These are phyloP conservation scores for Vanrija sp. DNA, from an alignment of 1,284 basidiomycete species.

Conservation along the genomic window DNA sequence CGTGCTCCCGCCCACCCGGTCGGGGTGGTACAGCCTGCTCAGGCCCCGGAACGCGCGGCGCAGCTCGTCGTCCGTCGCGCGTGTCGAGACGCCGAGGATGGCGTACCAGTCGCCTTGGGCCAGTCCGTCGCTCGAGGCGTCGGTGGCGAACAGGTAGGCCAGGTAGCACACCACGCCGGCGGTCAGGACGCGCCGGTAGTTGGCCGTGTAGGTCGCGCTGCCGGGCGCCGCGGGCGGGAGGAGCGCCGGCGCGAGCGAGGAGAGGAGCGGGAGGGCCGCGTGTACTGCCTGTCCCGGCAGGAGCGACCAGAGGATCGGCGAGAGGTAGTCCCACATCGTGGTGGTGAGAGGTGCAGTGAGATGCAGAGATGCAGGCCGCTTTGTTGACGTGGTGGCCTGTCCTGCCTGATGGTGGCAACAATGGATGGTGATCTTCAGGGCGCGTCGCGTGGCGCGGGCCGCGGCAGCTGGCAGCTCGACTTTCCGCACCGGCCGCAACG, in stretches of 20 bases:
- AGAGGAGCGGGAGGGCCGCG: conserved; percentile 27
- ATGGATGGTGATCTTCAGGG: no score
- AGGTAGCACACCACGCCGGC: conserved; percentile 60
- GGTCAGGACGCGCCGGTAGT: conserved; percentile 32
- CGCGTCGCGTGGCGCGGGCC: no score
- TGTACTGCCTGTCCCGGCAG: conserved; percentile 33
- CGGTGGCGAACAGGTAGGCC: conserved; percentile 64
- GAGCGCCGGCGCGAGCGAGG: conserved; percentile 20
- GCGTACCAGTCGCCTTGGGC: conserved; percentile 64
- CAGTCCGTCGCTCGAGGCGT: conserved; percentile 51
- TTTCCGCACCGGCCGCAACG: no score
- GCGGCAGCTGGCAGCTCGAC: no score
- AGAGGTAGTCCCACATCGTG: conserved; percentile 7
- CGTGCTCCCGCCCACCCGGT: conserved; percentile 57
- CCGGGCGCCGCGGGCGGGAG: conserved; percentile 29
- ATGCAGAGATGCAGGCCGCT: no score
- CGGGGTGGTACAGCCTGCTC: conserved; percentile 66
- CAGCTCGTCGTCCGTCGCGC: conserved; percentile 63
- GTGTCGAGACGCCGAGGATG: conserved; percentile 61
- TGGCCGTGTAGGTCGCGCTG: conserved; percentile 22
- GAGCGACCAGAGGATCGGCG: conserved; percentile 36
- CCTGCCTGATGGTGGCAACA: no score
- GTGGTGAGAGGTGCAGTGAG: no score
- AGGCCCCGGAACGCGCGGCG: conserved; percentile 70
- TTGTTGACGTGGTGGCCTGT: no score